Evolutionary conservation across 192 early-diverging fungal genomes (phyloP).

Genomic region (Neocallimastix lanati): DNA sequence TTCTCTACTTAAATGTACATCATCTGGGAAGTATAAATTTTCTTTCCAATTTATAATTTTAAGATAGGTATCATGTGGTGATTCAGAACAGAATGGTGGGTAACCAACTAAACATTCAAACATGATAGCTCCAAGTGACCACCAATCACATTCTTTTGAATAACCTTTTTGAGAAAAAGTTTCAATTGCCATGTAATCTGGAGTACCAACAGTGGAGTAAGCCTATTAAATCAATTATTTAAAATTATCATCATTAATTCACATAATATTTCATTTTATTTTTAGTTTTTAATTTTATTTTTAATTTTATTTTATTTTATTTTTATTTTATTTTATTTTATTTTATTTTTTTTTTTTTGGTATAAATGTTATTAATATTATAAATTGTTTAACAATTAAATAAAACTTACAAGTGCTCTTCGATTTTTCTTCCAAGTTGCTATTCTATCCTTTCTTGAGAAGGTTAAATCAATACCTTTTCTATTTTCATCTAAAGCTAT

Average conservation of each 20-base stretch:
- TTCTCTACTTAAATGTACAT: slow-evolving; percentile 74
- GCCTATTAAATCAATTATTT: slow-evolving; percentile 24
- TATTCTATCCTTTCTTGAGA: slow-evolving; percentile 82
- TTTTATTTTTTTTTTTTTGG: too few relatives aligned
- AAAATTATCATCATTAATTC: not conserved
- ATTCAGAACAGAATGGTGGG: slow-evolving; percentile 92
- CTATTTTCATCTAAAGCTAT: slow-evolving; percentile 21
- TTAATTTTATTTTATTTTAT: not conserved
- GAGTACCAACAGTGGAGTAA: slow-evolving; percentile 95
- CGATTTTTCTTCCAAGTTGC: slow-evolving; percentile 98
- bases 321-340: too few relatives aligned
- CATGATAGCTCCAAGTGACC: slow-evolving; percentile 98
- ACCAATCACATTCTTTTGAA: slow-evolving; percentile 97
- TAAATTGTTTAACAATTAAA: too few relatives aligned
- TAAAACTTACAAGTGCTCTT: slow-evolving; percentile 56
- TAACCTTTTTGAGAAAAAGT: slow-evolving; percentile 89
- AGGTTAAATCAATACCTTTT: slow-evolving; percentile 79
- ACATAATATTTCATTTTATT: slow-evolving; percentile 5
- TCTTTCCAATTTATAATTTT: slow-evolving; percentile 98
- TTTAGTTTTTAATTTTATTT: too few relatives aligned
- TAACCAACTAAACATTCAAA: slow-evolving; percentile 94
- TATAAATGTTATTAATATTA: too few relatives aligned
- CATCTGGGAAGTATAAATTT: slow-evolving; percentile 76
- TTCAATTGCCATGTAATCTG: slow-evolving; percentile 74
- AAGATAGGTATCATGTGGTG: slow-evolving; percentile 86